Evolutionary conservation across 768 basidiomycete genomes (phyloP).

Genomic region (Mycena floridula): DNA sequence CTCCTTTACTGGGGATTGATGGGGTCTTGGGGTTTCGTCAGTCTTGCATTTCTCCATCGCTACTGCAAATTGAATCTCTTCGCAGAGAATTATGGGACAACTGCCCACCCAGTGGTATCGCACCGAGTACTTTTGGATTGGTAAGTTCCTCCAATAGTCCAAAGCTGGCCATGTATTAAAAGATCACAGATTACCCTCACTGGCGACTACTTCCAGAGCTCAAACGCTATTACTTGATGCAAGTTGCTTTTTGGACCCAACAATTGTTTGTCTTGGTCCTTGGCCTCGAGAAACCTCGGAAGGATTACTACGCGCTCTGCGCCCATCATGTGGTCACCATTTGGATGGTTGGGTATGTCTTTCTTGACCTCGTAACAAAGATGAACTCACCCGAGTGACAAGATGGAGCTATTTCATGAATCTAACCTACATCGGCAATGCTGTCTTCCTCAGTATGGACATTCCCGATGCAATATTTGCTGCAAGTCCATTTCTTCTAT

Average conservation of each 20-base stretch:
- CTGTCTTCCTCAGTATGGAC: constrained; percentile 96
- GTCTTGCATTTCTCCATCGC: constrained; percentile 15
- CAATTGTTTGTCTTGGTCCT: constrained; percentile 83
- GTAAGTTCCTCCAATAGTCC: constrained; percentile 27
- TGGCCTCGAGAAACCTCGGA: constrained; percentile 89
- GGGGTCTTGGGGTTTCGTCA: constrained; percentile 51
- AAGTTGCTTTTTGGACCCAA: constrained; percentile 91
- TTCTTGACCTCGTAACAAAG: background rate
- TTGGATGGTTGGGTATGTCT: constrained; percentile 81
- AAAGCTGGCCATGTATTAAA: background rate
- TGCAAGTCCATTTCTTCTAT: constrained; percentile 34
- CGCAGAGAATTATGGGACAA: constrained; percentile 73
- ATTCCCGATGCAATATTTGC: constrained; percentile 86
- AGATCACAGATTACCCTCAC: constrained; percentile 90
- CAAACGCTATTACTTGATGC: constrained; percentile 92
- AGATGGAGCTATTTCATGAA: constrained; percentile 85
- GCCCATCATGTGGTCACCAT: constrained; percentile 90
- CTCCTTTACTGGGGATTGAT: constrained; percentile 51
- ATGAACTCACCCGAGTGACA: constrained; percentile 1
- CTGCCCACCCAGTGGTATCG: constrained; percentile 84
- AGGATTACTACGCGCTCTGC: constrained; percentile 84
- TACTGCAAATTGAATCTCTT: constrained; percentile 1
- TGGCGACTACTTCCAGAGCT: constrained; percentile 82
- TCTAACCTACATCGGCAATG: constrained; percentile 82
- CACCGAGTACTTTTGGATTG: constrained; percentile 81